Evolutionary conservation across 2,329 filamentous ascomycete species (phyloP), one percentile per base, ranked within the genome.

Genomic region (Xylariomycetidae sp.): DNA sequence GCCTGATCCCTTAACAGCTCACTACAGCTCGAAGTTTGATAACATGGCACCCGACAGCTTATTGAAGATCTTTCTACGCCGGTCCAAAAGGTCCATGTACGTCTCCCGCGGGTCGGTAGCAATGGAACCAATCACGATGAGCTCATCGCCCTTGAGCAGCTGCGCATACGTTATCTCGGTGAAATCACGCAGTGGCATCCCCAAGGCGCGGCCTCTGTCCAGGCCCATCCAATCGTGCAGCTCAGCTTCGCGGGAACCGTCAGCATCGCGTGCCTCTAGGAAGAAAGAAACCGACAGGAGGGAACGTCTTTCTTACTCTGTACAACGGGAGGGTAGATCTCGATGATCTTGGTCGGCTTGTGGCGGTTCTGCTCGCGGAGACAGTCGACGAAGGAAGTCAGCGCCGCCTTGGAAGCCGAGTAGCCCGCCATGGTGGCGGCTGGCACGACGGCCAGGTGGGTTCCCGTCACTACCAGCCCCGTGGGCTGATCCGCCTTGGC

Each of bases 381-480:
- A 35, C 67, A 61, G 25, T 64, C 48, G 5, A 61, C 47, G 37
- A 65, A 70, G 3, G 55, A 48, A 29, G 64, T 59, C 19, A 69
- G 42, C 0, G 66, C 67, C 0, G 64, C 62, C 43, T 69, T 70
- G 6, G 63, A 62, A 2, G 64, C 63, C 4, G 56, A 67, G 48
- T 70, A 71, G 0, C 57, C 62, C 0, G 63, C 51, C 25, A 62
- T 45, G 4, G 41, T 36, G 6, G 49, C 37, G 0, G 56, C 56
- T 0, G 66, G 65, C 5, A 69, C 49, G 12, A 68, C 44, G 13
- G 54, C 53, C 12, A 69, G 46, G 32, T 60, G 56, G 3, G 65
- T 60, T 4, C 63, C 66, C 33, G 58, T 65, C 17, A 49, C 41
- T 9, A 54, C 38, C 11, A 55, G 20, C n/a, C 20, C 20, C 20